Percentiles rank a stretch among this genome's conserved stretches.
Conservation (phyloP, 805 yeast genomes). For the Kodamaea fukazawae region DNA sequence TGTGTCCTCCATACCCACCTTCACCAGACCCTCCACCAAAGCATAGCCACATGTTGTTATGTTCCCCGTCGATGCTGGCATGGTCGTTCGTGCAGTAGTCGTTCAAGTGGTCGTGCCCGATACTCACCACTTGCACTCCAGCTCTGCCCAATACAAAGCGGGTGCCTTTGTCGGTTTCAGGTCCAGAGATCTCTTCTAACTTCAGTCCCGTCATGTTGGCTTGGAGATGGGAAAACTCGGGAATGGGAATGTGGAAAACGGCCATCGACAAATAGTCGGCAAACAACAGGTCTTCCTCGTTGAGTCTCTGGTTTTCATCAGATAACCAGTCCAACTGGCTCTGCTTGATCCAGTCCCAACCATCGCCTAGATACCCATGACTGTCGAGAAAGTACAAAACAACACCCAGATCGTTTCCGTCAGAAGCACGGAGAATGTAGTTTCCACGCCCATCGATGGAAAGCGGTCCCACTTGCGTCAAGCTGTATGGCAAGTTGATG, state of each 20-base stretch:
- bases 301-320: conserved; percentile 25
- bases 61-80: conserved; percentile 20
- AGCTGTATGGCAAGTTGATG: conserved; percentile 61
- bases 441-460: conserved; percentile 80
- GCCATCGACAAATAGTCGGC: conserved; percentile 66
- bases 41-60: conserved; percentile 69
- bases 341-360: conserved; percentile 82
- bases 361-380: conserved; percentile 69
- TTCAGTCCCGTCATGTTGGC: conserved; percentile 55
- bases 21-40: conserved; percentile 93
- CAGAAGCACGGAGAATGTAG: conserved; percentile 51
- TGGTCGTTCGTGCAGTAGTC: conserved; percentile 76
- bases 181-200: conserved; percentile 78
- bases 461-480: conserved; percentile 58
- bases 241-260: conserved; percentile 90
- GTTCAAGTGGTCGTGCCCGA: conserved; percentile 95
- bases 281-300: conserved; percentile 29
- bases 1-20: conserved; percentile 95
- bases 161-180: conserved; percentile 66
- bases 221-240: conserved; percentile 63
- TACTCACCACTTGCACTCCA: conserved; percentile 71
- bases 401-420: conserved; percentile 39
- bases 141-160: conserved; percentile 52
- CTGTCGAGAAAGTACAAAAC: conserved; percentile 78
- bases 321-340: conserved; percentile 60